A percentile compares a stretch with the other conserved stretches of the same genome.
These are phyloP conservation scores for Metschnikowia colocasiae DNA, from an alignment of 805 yeast species.

Conservation along the genomic window DNA sequence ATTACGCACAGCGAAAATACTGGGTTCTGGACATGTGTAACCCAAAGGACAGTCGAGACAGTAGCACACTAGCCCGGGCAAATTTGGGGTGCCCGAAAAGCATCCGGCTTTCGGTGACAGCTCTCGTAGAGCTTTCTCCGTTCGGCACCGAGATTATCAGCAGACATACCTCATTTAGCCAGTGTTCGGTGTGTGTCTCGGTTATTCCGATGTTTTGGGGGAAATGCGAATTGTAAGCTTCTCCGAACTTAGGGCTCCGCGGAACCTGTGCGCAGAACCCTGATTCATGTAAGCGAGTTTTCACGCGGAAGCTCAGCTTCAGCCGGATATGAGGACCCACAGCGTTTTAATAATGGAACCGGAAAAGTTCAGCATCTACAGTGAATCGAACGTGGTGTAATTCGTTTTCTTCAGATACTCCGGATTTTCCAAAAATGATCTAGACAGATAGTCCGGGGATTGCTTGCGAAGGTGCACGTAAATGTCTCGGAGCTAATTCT, in stretches of 20 bases:
- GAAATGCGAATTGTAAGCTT: not conserved
- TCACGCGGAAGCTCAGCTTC: not conserved
- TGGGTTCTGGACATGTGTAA: not conserved
- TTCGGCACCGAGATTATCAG: not conserved
- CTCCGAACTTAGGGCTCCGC: not conserved
- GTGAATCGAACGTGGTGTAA: not conserved
- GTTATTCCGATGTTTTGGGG: not conserved
- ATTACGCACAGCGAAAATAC: not conserved
- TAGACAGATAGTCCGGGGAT: not conserved
- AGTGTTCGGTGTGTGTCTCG: not conserved
- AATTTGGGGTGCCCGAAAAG: not conserved
- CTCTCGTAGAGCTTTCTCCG: too few species aligned
- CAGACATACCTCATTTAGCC: not conserved
- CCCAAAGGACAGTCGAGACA: not conserved
- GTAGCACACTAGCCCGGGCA: not conserved
- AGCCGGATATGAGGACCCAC: not conserved
- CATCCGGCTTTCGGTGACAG: not conserved
- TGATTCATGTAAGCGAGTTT: not conserved
- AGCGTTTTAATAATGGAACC: not conserved
- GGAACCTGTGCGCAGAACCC: not conserved
- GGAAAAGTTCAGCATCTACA: too few species aligned
- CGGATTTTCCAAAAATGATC: not conserved
- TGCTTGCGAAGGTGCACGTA: not conserved
- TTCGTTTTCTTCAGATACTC: too few species aligned
- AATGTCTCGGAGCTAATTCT: constrained; percentile 3